Evolutionary conservation across 768 basidiomycete genomes (phyloP), one percentile per base, ranked within the genome.

Genomic region (Kwoniella shandongensis): DNA sequence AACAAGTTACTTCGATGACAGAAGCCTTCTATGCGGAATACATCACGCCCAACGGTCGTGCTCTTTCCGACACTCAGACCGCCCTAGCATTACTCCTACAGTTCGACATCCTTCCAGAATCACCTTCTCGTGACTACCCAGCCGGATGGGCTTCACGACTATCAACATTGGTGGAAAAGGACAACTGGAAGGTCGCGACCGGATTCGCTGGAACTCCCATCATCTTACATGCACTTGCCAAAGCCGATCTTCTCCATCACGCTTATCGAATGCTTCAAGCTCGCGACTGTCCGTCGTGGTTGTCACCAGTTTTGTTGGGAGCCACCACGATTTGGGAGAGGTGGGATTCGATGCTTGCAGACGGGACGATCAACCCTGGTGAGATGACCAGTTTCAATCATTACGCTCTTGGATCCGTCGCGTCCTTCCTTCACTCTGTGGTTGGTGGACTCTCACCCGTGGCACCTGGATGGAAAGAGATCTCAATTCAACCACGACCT

Each of bases 341-440:
- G 45, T 73, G 72, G 72, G 67, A 73, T 38, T 60, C 57, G 30
- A 68, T 73, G 65, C 35, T 70, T 3, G 55, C 64, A 1, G 72
- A 73, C 36, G 69, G 72, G 5, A 6, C 32, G 13, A 65, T 73
- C 57, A 73, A 73, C 44, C 67, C 69, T 2, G 72, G 72, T 2
- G 62, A 73, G 36, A 73, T 73, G 72, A 73, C 72, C 10, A 61
- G 57, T n/a, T 73, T 73, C 63, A 73, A 73, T 44, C 72, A 73
- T 39, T 73, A 73, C 41, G 66, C 72, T 17, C 49, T 73, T 0
- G 72, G 72, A 0, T 42, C 62, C 13, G 69, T 70, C 6, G 66
- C 69, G 1, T 46, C 30, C 27, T 73, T 70, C 39, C 30, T 73
- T 52, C 69, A 73, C 50, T 25, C 18, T 15, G 49, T 51, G 1